Evolutionary conservation across 169 alveolate species (phyloP), one percentile per base, ranked within the genome.

Genomic region (Miamiensis avidus): DNA sequence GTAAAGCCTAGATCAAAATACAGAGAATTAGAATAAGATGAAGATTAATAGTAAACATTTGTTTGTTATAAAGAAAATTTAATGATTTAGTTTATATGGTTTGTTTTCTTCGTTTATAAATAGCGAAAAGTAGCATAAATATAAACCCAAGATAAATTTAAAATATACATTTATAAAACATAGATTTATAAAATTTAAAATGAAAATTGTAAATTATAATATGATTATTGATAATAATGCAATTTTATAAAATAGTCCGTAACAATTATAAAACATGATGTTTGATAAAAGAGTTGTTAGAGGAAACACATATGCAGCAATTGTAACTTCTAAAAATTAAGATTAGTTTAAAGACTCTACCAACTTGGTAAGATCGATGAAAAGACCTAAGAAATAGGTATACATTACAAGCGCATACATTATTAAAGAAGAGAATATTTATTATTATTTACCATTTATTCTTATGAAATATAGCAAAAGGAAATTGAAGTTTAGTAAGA

Each of bases 221-320:
- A n/a, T n/a, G n/a, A n/a, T n/a, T 27, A 28, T 72, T 72, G 25
- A 33, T 65, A 34, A 25, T 34, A 31, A 79, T 72, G 29, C 31
- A 82, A 31, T 49, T 76, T 73, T 34, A 31, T 73, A 76, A 81
- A 88, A 84, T 1, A 92, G 89, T 1, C 31, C 85, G 74, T 49
- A 76, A 27, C 93, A 89, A 31, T 91, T 94, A 81, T 81, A 88
- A 75, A 93, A 93, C 69, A 88, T 95, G 30, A 95, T 95, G 97
- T 82, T 82, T 81, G 97, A 95, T 65, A 86, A 94, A 34, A 85
- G 97, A 78, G 95, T 95, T 15, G 93, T 91, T 34, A 92, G 97
- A 76, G 97, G 97, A 32, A 95, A 92, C 76, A 95, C 96, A 11
- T 95, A 90, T 82, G 96, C 96, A 64, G 93, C 75, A 65, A 65